Evolutionary conservation across 2,329 filamentous ascomycete species (phyloP).

Genomic region (Eutypella sp.): DNA sequence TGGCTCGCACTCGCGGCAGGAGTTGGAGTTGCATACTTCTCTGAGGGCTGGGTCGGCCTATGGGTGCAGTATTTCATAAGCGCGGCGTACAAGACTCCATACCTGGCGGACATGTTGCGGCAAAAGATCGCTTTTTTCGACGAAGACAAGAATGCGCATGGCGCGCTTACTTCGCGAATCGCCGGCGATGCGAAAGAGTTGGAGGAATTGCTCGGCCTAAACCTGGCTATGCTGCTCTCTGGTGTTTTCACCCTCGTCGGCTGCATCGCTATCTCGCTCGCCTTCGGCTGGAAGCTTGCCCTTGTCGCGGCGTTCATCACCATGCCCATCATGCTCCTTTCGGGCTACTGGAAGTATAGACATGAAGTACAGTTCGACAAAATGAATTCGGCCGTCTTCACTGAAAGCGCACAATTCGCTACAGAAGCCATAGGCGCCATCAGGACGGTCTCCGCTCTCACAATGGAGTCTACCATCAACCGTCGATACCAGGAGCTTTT

Average conservation of each 20-base stretch:
- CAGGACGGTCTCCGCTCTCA: conserved; percentile 62
- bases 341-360: conserved; percentile 42
- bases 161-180: conserved; percentile 49
- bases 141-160: conserved; percentile 49
- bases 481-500: conserved; percentile 55
- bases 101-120: conserved; percentile 35
- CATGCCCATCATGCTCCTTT: conserved; percentile 40
- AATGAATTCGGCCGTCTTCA: conserved; percentile 61
- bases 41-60: conserved; percentile 27
- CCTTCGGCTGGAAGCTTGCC: conserved; percentile 68
- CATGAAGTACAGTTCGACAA: conserved; percentile 59
- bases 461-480: conserved; percentile 61
- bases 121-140: conserved; percentile 55
- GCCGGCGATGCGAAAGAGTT: conserved; percentile 49
- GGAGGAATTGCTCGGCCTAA: conserved; percentile 54
- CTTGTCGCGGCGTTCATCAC: conserved; percentile 58
- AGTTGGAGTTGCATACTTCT: conserved; percentile 46
- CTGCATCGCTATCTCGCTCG: conserved; percentile 58
- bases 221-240: conserved; percentile 54
- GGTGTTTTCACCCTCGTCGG: conserved; percentile 59
- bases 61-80: conserved; percentile 51
- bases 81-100: conserved; percentile 5
- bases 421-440: conserved; percentile 67
- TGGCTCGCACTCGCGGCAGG: conserved; percentile 53
- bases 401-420: conserved; percentile 65